Percentiles rank a stretch among this genome's conserved stretches.
Evolutionary conservation across 2,329 filamentous ascomycete genomes (phyloP).

Genomic region (Cladosporium sp.): DNA sequence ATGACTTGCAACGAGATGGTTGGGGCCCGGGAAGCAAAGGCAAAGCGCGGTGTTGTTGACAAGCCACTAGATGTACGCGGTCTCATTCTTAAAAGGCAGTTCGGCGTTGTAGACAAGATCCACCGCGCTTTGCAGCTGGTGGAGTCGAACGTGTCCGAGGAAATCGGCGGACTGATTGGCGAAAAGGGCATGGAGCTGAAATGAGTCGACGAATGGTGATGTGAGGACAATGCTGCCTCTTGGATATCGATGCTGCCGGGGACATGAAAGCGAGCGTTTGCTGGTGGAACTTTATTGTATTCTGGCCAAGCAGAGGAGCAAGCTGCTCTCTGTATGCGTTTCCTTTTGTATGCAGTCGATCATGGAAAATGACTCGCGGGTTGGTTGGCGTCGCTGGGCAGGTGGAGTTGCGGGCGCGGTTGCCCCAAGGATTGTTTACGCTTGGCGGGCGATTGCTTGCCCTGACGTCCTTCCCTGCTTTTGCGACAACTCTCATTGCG

Average conservation of each 20-base stretch:
- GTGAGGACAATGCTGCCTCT: background rate
- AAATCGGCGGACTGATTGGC: no score
- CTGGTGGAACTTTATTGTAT: background rate
- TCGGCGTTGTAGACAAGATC: no score
- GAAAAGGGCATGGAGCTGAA: no score
- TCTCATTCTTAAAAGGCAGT: no score
- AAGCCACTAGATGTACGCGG: no score
- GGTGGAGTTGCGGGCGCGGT: background rate
- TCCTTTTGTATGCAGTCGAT: background rate
- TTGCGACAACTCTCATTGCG: background rate
- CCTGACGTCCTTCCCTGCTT: background rate
- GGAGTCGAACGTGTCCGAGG: no score
- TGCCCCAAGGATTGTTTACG: background rate
- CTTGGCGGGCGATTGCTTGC: background rate
- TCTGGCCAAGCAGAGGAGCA: background rate
- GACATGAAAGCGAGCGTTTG: background rate
- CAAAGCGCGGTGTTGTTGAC: no score
- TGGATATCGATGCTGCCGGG: background rate
- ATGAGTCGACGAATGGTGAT: no score
- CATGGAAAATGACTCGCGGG: background rate
- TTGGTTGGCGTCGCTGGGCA: background rate
- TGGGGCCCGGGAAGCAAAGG: no score
- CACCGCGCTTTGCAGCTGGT: no score
- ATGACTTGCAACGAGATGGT: no score
- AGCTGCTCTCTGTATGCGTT: background rate